Evolutionary conservation across 192 early-diverging fungal genomes (phyloP), one percentile per base, ranked within the genome.

Genomic region (Podila clonocystis): DNA sequence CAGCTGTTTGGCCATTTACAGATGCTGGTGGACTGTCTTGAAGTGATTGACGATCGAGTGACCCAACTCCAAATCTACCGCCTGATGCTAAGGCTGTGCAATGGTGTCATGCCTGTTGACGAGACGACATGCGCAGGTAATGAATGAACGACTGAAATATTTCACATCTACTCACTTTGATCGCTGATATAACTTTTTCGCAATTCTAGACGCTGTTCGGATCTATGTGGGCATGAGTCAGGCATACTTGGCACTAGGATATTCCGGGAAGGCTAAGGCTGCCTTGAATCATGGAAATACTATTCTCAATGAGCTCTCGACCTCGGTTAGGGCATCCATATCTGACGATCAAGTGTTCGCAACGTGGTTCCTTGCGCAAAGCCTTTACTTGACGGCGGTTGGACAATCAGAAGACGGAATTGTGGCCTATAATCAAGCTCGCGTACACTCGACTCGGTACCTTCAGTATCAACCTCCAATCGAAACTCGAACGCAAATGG

Each of bases 211-310:
- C 41, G 72, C 84, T 13, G 75, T 87, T 1, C n/a, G 68, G 36
- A 82, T 83, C 9, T 89, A 82, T 30, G 69, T 83, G 12, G 72
- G 83, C 8, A 88, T 95, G 33, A 89, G 86, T 17, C 63, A 82
- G 19, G 84, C 83, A 2, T 94, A 94, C 68, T 59, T 89, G 8
- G 74, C 72, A 20, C 62, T 95, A 11, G 94, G 94, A 11, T 94
- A 95, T 75, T 90, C 93, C 5, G 93, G 92, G 4, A 92, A 93
- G 73, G 91, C 92, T 7, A 88, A 87, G 17, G 65, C 84, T 20
- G 88, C 90, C 3, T 84, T 92, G 33, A 67, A 79, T 24, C 84
- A 88, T 34, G 87, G 84, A 9, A 84, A 88, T 50, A 67, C 15
- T 19, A 83, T 83, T 22, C 41, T 86, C 17, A 72, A 84, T 12